Evolutionary conservation across 768 basidiomycete genomes (phyloP).

Genomic region (Pisolithus orientalis): DNA sequence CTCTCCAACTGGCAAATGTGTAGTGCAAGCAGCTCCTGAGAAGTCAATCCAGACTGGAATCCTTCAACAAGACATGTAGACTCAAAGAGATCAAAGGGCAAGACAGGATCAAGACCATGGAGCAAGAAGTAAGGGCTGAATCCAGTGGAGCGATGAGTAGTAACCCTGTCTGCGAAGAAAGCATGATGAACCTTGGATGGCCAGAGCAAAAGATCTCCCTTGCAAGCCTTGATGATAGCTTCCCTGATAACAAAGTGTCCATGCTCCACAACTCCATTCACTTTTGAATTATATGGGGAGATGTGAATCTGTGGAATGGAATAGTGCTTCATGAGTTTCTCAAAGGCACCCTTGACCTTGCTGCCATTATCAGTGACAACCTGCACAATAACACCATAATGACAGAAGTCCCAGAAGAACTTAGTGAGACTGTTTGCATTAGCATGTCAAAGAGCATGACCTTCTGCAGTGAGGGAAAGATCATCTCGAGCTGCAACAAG

Average conservation of each 20-base stretch:
- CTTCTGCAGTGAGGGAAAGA: too few species aligned
- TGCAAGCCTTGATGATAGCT: conserved; percentile 23
- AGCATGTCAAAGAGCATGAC: too few species aligned
- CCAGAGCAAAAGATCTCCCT: conserved; percentile 15
- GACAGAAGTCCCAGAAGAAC: too few species aligned
- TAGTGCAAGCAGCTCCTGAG: conserved; percentile 19
- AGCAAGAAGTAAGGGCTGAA: conserved; percentile 20
- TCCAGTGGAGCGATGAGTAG: conserved; percentile 15
- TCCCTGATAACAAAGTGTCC: conserved; percentile 28
- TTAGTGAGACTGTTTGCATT: too few species aligned
- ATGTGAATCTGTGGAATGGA: conserved; percentile 5
- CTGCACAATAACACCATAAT: not conserved
- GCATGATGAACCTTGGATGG: conserved; percentile 15
- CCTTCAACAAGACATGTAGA: conserved; percentile 23
- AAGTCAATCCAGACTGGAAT: conserved; percentile 5
- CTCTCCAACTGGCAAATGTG: conserved; percentile 21
- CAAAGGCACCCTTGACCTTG: not conserved
- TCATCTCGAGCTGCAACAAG: too few species aligned
- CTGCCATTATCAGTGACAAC: not conserved
- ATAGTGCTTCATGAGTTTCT: not conserved
- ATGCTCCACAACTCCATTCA: conserved; percentile 32
- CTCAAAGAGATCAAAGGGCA: conserved; percentile 29
- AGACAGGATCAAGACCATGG: conserved; percentile 7
- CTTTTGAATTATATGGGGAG: conserved; percentile 30
- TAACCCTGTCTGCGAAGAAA: conserved; percentile 20